These are phyloP conservation scores for Diaporthe sp. DNA, from an alignment of 2,329 filamentous ascomycete species.

Conservation along the genomic window DNA sequence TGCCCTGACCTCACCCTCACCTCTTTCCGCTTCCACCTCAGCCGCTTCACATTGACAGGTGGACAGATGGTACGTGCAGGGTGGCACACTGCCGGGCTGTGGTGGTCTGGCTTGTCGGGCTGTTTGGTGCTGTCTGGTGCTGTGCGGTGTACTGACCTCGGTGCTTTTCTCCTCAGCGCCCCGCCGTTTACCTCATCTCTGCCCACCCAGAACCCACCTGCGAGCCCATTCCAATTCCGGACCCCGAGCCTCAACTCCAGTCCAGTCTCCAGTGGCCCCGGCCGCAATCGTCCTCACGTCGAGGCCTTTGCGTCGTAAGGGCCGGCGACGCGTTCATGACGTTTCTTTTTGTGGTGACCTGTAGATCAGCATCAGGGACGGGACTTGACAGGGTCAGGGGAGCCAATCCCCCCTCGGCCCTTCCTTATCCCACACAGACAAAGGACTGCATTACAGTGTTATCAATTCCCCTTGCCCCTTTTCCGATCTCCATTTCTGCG, in stretches of 20 bases:
- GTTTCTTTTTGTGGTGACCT: slow-evolving; percentile 28
- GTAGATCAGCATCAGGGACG: slow-evolving; percentile 17
- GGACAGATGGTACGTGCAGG: neutral
- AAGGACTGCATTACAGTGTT: neutral
- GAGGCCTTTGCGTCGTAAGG: slow-evolving; percentile 7
- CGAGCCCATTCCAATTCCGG: slow-evolving; percentile 19
- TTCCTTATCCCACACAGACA: neutral
- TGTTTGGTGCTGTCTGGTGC: neutral
- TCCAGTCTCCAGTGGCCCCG: neutral
- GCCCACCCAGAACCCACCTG: slow-evolving; percentile 29
- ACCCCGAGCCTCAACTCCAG: slow-evolving; percentile 8
- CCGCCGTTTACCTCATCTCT: slow-evolving; percentile 31
- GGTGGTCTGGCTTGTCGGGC: neutral
- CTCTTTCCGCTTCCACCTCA: neutral
- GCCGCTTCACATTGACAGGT: neutral
- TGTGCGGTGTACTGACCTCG: slow-evolving; percentile 9
- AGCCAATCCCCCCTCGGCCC: neutral
- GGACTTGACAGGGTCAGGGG: slow-evolving; percentile 12
- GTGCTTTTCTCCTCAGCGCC: neutral
- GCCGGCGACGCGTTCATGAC: slow-evolving; percentile 29
- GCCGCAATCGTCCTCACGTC: neutral
- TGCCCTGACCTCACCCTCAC: neutral
- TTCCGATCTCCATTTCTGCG: neutral
- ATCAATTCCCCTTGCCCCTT: slow-evolving; percentile 11
- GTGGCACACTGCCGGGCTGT: neutral